Evolutionary conservation across 78 protist genomes (phyloP).

Genomic region (Monosiga brevicollis): DNA sequence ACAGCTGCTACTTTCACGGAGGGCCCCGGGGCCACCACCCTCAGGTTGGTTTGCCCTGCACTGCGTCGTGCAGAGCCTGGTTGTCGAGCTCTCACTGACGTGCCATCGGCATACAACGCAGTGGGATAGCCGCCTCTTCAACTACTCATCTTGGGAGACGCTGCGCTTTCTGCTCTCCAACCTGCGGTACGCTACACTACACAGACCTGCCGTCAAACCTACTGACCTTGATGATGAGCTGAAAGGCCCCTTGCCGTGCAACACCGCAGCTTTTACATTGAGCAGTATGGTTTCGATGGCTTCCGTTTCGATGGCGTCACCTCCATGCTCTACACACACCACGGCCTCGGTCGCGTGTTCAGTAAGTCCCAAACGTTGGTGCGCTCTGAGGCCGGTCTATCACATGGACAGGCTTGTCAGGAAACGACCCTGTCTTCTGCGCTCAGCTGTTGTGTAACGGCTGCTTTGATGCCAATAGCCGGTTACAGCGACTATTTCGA

Average conservation of each 20-base stretch:
- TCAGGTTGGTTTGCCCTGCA: too few species aligned
- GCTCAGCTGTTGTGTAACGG: too few species aligned
- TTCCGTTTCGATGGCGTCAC: constrained; percentile 92
- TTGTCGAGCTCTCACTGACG: background rate
- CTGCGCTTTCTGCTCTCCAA: constrained; percentile 84
- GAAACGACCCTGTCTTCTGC: too few species aligned
- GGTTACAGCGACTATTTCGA: constrained; percentile 82
- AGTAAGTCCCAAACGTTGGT: too few species aligned
- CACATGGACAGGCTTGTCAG: too few species aligned
- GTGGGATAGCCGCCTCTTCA: constrained; percentile 88
- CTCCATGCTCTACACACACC: constrained; percentile 75
- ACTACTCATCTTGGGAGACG: constrained; percentile 76
- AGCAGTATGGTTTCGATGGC: constrained; percentile 85
- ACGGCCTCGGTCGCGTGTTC: constrained; percentile 77
- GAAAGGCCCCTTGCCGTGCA: too few species aligned
- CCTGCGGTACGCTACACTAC: too few species aligned
- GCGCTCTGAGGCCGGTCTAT: too few species aligned
- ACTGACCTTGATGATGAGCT: too few species aligned
- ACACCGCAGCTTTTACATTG: constrained; percentile 54
- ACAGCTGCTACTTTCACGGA: constrained; percentile 74
- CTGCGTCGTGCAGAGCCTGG: background rate
- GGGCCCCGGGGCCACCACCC: constrained; percentile 62
- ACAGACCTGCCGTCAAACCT: too few species aligned
- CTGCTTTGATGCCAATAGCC: too few species aligned
- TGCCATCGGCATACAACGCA: constrained; percentile 26